Base-by-base conservation (phyloP, 2,329 filamentous ascomycete genomes). In the Colletotrichum magnum region DNA sequence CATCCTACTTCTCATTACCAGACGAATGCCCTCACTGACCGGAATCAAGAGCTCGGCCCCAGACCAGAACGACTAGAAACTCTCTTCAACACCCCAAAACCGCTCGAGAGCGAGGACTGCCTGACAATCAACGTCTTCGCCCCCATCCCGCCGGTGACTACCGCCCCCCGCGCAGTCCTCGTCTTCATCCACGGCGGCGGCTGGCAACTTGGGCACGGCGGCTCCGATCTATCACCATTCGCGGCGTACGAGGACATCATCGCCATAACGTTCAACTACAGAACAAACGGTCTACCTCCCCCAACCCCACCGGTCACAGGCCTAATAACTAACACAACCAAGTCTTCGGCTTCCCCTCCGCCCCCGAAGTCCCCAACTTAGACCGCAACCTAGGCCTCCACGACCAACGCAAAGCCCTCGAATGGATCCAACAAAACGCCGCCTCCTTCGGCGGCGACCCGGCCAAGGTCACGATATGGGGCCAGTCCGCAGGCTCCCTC, bases 351-450 rank as follows among this genome's bases (percentile, higher is more conserved):
- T 70, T 68, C 39, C 64, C 64, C 1, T 16, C 58, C 13, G 45
- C 58, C 1, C 58, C 21, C 2, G 65, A 61, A 3, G 32, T 71
- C 16, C 39, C 60, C 15, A n/a, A 32, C 2, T 4, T 6, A 21
- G 51, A 68, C 28, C 43, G 65, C 6, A 79, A 77, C 39, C 70
- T 78, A 9, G 74, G 76, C 4, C 28, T 77, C 0, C 70, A 75
- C n/a, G 75, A 78, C 52, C 74, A 78, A 32, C 73, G 78, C 5
- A 72, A 72, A 6, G 78, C 76, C 2, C 74, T 79, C 0, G 75
- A 79, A 13, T 80, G 77, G 77, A 24, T 80, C 7, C 74, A 75
- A 1, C 77, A 79, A 9, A 80, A 77, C 36, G 74, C 76, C 6
- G 64, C 24, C 5, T 74, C 72, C 6, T 79, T 79, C 16, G 78